Conservation (phyloP, 2,329 filamentous ascomycete species). For the Aureobasidium zeae region DNA sequence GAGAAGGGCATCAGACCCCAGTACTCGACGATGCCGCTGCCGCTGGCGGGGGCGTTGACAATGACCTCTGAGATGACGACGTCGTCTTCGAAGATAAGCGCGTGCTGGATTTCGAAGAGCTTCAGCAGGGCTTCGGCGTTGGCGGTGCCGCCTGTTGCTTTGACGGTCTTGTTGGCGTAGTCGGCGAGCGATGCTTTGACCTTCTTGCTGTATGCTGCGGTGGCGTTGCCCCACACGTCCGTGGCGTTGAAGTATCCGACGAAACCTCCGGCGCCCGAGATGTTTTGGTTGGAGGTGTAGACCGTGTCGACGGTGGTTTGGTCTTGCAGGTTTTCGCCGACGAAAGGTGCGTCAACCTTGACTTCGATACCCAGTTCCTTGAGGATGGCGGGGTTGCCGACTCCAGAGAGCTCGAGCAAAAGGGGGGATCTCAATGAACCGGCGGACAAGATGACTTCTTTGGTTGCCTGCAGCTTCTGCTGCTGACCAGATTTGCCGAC, state of each 20-base stretch:
- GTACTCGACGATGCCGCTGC: conserved; percentile 26
- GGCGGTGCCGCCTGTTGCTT: conserved; percentile 24
- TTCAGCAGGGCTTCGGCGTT: conserved; percentile 36
- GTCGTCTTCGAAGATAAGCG: conserved; percentile 39
- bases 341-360: conserved; percentile 24
- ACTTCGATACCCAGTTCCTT: conserved; percentile 24
- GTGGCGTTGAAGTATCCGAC: conserved; percentile 27
- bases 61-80: conserved; percentile 42
- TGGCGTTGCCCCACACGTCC: conserved; percentile 28
- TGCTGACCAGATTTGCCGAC: background rate
- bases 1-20: conserved; percentile 32
- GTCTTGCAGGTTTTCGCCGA: conserved; percentile 29
- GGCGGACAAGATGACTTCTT: conserved; percentile 31
- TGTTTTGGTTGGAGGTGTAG: conserved; percentile 23
- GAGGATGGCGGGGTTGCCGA: conserved; percentile 28
- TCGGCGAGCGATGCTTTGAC: conserved; percentile 23
- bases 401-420: conserved; percentile 30
- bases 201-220: conserved; percentile 19
- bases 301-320: conserved; percentile 21
- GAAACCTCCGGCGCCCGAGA: conserved; percentile 28
- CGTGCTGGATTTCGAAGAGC: conserved; percentile 41
- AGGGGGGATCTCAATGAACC: conserved; percentile 29
- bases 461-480: conserved; percentile 16
- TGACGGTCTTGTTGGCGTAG: conserved; percentile 24
- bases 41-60: conserved; percentile 25